Percentiles rank a stretch among this genome's conserved stretches.
Conservation (phyloP, 2,329 filamentous ascomycete species). For the Samsoniella hepiali region DNA sequence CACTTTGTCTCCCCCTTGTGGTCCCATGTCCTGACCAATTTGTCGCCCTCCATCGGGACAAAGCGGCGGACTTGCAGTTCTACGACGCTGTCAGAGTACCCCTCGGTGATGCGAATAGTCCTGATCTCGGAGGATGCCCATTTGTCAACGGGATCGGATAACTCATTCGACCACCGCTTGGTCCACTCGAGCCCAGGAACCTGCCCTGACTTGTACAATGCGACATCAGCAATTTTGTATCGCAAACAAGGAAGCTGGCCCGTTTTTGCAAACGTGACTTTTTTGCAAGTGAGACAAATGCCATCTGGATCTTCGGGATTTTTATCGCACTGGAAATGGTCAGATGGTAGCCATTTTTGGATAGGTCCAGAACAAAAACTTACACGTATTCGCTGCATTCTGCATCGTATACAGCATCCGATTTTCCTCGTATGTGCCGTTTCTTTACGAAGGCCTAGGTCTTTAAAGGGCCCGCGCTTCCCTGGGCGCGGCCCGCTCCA, state of each 20-base stretch:
- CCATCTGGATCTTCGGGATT: conserved; percentile 46
- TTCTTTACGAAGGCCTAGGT: conserved; percentile 47
- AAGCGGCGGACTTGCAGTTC: conserved; percentile 53
- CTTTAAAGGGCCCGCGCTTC: conserved; percentile 53
- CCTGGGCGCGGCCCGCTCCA: conserved; percentile 22
- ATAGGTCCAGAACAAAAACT: background rate
- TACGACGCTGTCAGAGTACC: conserved; percentile 48
- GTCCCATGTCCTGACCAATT: conserved; percentile 53
- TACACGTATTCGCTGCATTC: conserved; percentile 61
- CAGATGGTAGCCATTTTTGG: background rate
- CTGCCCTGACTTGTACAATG: conserved; percentile 56
- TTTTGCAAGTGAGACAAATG: conserved; percentile 52
- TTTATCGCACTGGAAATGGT: conserved; percentile 46
- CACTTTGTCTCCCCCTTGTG: conserved; percentile 43
- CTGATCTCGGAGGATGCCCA: conserved; percentile 54
- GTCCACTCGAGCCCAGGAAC: conserved; percentile 60
- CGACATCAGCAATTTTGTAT: conserved; percentile 59
- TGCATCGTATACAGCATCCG: conserved; percentile 58
- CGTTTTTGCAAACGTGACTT: conserved; percentile 47
- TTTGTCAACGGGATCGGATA: conserved; percentile 52
- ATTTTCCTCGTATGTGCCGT: conserved; percentile 57
- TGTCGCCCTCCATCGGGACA: conserved; percentile 53
- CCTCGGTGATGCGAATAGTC: conserved; percentile 51
- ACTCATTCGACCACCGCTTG: conserved; percentile 53
- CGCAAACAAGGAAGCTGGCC: conserved; percentile 56